Evolutionary conservation across 1,284 basidiomycete genomes (phyloP), one percentile per base, ranked within the genome.

Genomic region (Cystobasidium slooffiae): DNA sequence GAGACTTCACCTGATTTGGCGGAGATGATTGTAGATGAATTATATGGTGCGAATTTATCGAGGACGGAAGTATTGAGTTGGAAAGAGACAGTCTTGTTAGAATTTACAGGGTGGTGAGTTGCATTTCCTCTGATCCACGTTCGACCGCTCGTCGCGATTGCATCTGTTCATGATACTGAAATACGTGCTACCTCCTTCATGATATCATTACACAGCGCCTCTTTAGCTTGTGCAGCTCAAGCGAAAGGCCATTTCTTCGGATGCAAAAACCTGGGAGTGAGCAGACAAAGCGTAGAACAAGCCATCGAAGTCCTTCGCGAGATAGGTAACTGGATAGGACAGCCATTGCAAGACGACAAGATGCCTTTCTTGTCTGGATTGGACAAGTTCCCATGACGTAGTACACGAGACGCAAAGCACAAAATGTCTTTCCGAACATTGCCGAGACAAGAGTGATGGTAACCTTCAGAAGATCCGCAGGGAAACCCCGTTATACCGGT

Each of bases 241-340:
- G 63, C 63, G 2, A 73, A 73, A 66, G 70, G 70, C 16, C 70
- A 73, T 31, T 73, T 65, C 63, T 73, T 64, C 63, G 70, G 70
- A 12, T 73, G 62, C 22, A 73, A 66, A 53, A 73, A 73, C 43
- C 37, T 73, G 18, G 63, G 63, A 24, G 70, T 73, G 2, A 49
- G 46, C 20, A 65, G 62, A 31, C 47, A 59, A 22, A 62, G 62
- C 37, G 46, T 73, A 18, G 44, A 65, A 24, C 51, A 47, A 53
- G 70, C 70, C 8, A 44, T 73, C 1, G 63, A 73, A 49, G 63
- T 73, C 6, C 24, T 73, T 4, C 62, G 70, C 0, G 62, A 59
- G 14, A 56, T 73, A 7, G 70, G 70, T 1, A 51, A 53, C 24
- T 73, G 70, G 70, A 46, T 62, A 65, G 70, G 70, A 6, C 59